Base-by-base conservation (phyloP, 306 rosid genomes). In the Ormosia semicastrata region DNA sequence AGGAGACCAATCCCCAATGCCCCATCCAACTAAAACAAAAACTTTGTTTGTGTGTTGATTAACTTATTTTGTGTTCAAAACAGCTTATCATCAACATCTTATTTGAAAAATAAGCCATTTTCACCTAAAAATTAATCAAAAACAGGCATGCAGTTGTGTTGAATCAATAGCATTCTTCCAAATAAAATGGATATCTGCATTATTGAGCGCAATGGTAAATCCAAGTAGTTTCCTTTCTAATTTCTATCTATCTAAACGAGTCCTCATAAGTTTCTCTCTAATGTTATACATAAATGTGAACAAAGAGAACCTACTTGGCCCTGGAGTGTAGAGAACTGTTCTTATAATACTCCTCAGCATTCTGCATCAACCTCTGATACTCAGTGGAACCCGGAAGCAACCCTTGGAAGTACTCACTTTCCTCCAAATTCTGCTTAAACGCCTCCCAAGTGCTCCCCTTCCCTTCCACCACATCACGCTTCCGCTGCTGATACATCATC, bases 401-500 rank as follows among this genome's bases (percentile, higher is more conserved):
- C 17, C 94, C 99, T 84, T 83, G 83, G 63, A 93, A 95, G 85
- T 90, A 95, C 7, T 97, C 99, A 78, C 86, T 88, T 17, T 79
- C 86, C 82, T 87, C 98, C 90, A 95, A 86, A 65, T 90, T 91
- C 88, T 86, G 87, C 89, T 30, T 74, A 78, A 88, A 95, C 3
- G 87, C 92, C 79, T 89, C 97, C 97, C 98, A 90, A 53, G 88
- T 85, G 41, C 88, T 77, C 64, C 97, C 91, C 59, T 86, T 92
- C 75, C 98, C 97, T 64, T 89, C 97, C 62, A 81, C 78, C 39
- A 91, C 93, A n/a, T 88, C 98, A 57, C 83, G 84, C 78, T 73
- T 88, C 77, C 96, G 60, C 71, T 86, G 96, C 89, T 92, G 99
- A 84, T 92, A 95, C 90, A 89, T 89, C 97, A 95, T 95, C 88